Evolutionary conservation across 2,329 filamentous ascomycete genomes (phyloP), one percentile per base, ranked within the genome.

Genomic region (Diatrype stigma): DNA sequence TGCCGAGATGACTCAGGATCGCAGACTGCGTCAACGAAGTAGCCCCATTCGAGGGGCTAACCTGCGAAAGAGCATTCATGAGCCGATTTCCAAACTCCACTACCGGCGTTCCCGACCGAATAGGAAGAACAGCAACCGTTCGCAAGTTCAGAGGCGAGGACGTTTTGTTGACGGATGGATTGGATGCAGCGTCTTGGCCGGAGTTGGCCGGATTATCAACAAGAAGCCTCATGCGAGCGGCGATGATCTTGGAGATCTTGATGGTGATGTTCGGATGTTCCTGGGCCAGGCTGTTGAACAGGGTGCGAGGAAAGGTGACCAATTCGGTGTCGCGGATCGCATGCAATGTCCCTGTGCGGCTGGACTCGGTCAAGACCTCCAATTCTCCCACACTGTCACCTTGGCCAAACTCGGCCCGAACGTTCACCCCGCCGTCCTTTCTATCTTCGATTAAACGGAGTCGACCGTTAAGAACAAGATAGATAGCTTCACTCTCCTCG

Each of bases 231-330:
- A 99, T 97, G 3, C 94, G 85, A 34, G 92, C 91, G 0, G 94
- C 94, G 62, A 99, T 96, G 60, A 99, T 94, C 69, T 97, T 99
- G 1, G 94, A 97, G 26, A 99, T 96, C 70, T 97, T 96, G 68
- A 99, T 97, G 0, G 94, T 97, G 63, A 99, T 99, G 42, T 91
- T 95, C 5, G 94, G 94, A 64, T 99, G 94, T 64, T 99, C 94
- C 65, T 96, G 87, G 0, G 94, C 94, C 48, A 99, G 81, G 64
- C 94, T 99, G 75, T 99, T 99, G 77, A 99, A 99, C 1, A 99
- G 74, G 0, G 90, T 96, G 52, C 93, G 89, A 1, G 94, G 94
- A 53, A 99, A 96, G 62, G 96, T 97, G 52, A 95, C 93, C 26
- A 99, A 74, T 66, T 99, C 94, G 0, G 94, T 97, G 58, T 97